Base-by-base conservation (phyloP, 331 rosid species). In the Cucumis variabilis region DNA sequence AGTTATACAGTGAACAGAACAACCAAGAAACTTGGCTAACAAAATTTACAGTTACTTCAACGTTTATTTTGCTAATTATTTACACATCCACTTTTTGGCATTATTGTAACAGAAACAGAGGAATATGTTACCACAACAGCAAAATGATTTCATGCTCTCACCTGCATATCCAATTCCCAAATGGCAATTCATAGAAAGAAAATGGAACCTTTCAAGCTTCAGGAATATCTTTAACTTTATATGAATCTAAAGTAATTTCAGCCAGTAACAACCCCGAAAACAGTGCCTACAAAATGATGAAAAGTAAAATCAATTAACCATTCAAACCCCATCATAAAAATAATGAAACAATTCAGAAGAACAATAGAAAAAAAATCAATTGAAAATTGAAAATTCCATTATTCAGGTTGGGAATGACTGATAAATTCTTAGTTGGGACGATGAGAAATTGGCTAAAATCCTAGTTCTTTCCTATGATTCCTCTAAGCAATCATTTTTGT, bases 241-340 rank as follows among this genome's bases (percentile, higher is more conserved):
- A 94, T 66, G 91, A 82, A 21, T 94, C 94, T 55, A 88, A 70
- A 79, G 90, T 90, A 41, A 94, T 87, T 85, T 92, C 94, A 16
- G 90, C 41, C 83, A 92, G 85, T 84, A 91, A 88, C 78, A 94
- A 76, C 41, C 94, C 95, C 41, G 95, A 93, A 69, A 88, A 90
- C 58, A 94, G 44, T 83, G 90, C 46, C 96, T 94, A 89, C 92
- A 80, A 74, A 85, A 50, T 72, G 88, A 7, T 21, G 68, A 75
- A 33, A 33, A 33, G 75, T 33, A 74, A 82, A 80, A 60, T 5
- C 66, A 60, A 46, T 13, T 13, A 33, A 24, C 62, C 28, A 27
- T 69, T 30, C 28, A 85, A 25, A 81, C 50, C 85, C 51, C 71
- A 60, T 12, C 53, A 82, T 30, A 37, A 23, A 23, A 60, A 28